Percentiles rank a stretch among this genome's conserved stretches.
These are phyloP conservation scores for Mycena sanguinolenta DNA, from an alignment of 768 basidiomycete genomes.

Conservation along the genomic window DNA sequence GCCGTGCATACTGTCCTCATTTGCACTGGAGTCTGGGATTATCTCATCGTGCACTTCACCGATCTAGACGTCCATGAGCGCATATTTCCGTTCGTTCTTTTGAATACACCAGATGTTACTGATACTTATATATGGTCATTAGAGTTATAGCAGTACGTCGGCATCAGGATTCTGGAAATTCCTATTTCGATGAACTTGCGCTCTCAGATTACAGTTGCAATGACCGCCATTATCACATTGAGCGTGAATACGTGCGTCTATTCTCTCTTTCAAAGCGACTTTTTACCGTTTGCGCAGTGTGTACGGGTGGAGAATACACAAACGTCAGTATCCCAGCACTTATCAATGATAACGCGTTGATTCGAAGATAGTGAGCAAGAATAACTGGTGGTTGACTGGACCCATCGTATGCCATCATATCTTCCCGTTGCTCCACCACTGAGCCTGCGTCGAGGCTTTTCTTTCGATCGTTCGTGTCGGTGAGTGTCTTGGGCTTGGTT, in stretches of 20 bases:
- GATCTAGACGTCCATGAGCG: neutral
- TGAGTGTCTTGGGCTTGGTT: neutral
- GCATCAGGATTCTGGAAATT: neutral
- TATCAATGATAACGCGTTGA: neutral
- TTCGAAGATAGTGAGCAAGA: conserved; percentile 19
- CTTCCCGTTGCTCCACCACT: neutral
- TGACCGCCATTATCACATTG: conserved; percentile 30
- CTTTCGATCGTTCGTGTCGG: conserved; percentile 13
- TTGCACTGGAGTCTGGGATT: conserved; percentile 28
- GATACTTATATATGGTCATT: neutral
- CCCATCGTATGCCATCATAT: conserved; percentile 11
- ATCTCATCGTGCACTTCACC: conserved; percentile 14
- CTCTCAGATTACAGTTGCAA: conserved; percentile 18
- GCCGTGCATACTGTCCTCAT: conserved; percentile 28
- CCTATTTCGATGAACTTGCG: neutral
- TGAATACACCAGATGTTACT: neutral
- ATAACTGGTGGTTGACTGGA: conserved; percentile 33
- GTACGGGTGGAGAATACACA: conserved; percentile 28
- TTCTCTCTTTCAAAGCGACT: neutral
- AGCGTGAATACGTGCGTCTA: conserved; percentile 28
- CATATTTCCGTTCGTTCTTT: conserved; percentile 19
- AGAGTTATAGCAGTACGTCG: conserved; percentile 10
- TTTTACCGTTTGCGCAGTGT: neutral
- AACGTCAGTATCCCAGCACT: neutral
- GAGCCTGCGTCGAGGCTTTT: conserved; percentile 3